A percentile compares a stretch with the other conserved stretches of the same genome.
phyloP scores from a whole-genome alignment of 2,329 filamentous ascomycete genomes.

The Chaetoscypha palmicola region DNA sequence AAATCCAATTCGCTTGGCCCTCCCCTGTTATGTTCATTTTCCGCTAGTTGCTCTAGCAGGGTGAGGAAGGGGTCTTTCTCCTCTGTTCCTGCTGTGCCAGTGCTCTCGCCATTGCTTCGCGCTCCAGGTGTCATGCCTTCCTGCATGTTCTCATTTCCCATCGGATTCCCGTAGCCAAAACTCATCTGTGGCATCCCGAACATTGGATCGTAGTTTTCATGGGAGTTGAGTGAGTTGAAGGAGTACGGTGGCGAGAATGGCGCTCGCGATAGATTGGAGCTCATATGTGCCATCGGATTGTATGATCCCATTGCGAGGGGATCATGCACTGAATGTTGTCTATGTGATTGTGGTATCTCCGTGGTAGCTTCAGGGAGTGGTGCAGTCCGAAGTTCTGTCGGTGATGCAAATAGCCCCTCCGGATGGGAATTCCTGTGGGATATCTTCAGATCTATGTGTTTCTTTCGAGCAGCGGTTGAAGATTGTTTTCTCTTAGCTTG shows the following conservation, averaged over 20 bases:
- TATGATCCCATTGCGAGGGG: constrained; percentile 13
- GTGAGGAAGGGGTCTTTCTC: constrained; percentile 79
- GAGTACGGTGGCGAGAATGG: constrained; percentile 31
- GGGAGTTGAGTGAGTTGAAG: constrained; percentile 18
- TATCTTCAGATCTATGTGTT: constrained; percentile 32
- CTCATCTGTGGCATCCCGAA: constrained; percentile 50
- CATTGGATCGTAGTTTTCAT: constrained; percentile 49
- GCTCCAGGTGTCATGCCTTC: constrained; percentile 35
- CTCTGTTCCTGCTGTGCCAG: constrained; percentile 44
- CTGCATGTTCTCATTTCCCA: constrained; percentile 30
- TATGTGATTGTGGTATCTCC: constrained; percentile 3
- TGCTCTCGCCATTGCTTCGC: constrained; percentile 44
- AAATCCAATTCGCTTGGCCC: constrained; percentile 72
- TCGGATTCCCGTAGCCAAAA: constrained; percentile 44
- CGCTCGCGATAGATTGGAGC: constrained; percentile 19
- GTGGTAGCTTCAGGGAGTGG: constrained; percentile 6
- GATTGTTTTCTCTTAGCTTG: constrained; percentile 19
- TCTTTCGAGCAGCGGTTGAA: constrained; percentile 15
- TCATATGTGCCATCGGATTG: constrained; percentile 6
- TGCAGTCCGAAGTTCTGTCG: constrained; percentile 2
- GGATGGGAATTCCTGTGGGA: constrained; percentile 27
- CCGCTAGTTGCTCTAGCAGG: constrained; percentile 72
- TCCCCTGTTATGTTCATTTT: constrained; percentile 66
- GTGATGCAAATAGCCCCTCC: constrained; percentile 27
- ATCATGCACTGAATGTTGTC: constrained; percentile 15